Evolutionary conservation across 805 yeast species (phyloP), one percentile per base, ranked within the genome.

Genomic region (Saturnispora zaruensis): DNA sequence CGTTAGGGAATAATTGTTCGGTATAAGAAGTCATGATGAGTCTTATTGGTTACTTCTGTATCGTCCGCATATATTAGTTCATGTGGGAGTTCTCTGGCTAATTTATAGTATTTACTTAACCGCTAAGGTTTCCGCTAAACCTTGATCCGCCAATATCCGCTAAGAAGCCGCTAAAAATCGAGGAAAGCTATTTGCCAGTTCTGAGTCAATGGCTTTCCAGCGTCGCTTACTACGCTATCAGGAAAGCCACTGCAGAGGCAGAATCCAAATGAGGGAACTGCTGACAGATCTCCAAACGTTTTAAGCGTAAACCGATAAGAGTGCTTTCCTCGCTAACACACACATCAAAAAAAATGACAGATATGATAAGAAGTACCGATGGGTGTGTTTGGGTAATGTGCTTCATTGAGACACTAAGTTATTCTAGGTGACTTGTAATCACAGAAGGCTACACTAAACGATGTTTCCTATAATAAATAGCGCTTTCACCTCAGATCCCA

Each of bases 1-100:
- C 98, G 54, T 72, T 62, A 55, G 95, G 95, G 72, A 84, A 89
- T 68, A 81, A 79, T 50, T 67, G 63, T 37, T 72, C 77, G 54
- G 78, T 68, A 58, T 76, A 68, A 32, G 82, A 75, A 57, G 60
- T 53, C 49, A 18, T 34, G 13, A 18, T 28, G 32, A 28, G 5
- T 36, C 21, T 36, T 16, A 18, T 7, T 18, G 14, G 8, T 6
- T 36, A 9, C 24, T 8, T 18, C 8, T 16, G 2, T 6, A 7
- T 9, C 13, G 5, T 4, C 8, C 18, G 24, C 7, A 16, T 18
- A 11, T 8, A 18, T 3, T 4, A 21, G 28, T 23, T 5, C 9
- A 13, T 13, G 5, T 21, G 42, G 13, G 42, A 23, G 26, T 14
- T 21, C 9, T 11, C 13, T 4, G 28, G 23, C 42, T 36, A 38